Evolutionary conservation across 148 eudicot species (phyloP).

Genomic region (Chenopodium suecicum): DNA sequence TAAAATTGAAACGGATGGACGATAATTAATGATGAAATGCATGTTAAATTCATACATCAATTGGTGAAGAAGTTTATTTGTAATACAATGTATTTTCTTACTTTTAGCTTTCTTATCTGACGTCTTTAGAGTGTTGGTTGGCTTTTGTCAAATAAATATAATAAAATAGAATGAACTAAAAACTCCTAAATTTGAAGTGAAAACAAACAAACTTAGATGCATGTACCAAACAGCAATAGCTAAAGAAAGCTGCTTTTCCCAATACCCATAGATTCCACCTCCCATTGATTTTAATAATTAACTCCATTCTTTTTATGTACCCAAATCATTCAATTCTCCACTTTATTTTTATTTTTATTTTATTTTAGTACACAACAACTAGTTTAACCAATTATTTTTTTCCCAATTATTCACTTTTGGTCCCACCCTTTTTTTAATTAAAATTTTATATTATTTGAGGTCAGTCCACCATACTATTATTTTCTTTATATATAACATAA

Average conservation of each 20-base stretch:
- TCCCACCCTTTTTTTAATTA: slow-evolving; percentile 1
- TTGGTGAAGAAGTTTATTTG: too few relatives aligned
- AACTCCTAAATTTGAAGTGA: neutral
- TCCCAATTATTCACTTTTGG: slow-evolving; percentile 16
- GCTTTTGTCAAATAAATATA: neutral
- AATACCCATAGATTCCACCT: slow-evolving; percentile 35
- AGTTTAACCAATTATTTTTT: neutral
- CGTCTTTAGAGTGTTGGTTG: too few relatives aligned
- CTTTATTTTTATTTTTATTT: neutral
- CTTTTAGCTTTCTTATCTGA: too few relatives aligned
- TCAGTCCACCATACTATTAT: neutral
- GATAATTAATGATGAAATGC: too few relatives aligned
- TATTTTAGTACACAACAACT: neutral
- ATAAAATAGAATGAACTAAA: neutral
- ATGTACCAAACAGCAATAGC: slow-evolving; percentile 21
- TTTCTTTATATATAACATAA: slow-evolving; percentile 18
- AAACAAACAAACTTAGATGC: slow-evolving; percentile 24
- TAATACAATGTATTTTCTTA: too few relatives aligned
- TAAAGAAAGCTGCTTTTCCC: slow-evolving; percentile 30
- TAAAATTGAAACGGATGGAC: too few relatives aligned
- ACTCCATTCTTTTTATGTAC: slow-evolving; percentile 16
- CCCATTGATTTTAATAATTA: slow-evolving; percentile 13
- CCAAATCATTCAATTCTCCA: slow-evolving; percentile 30
- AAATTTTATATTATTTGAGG: neutral
- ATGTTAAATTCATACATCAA: too few relatives aligned